phyloP scores from a whole-genome alignment of 345 rosid genomes.

The Leavenworthia alabamica region DNA sequence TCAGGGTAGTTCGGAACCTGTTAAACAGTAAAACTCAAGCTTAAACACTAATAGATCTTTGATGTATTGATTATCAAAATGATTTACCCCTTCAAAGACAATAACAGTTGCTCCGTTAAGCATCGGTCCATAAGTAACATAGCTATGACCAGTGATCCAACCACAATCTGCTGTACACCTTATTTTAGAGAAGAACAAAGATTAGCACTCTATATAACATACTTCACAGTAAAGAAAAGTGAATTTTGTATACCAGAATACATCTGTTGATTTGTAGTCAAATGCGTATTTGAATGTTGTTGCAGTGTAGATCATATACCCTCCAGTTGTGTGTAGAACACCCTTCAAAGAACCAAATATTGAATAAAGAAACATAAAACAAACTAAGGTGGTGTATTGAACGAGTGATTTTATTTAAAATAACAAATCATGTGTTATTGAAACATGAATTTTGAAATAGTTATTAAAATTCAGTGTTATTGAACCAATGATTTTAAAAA shows the following conservation, averaged over 20 bases:
- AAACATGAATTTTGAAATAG: too few relatives aligned
- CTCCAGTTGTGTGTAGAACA: constrained; percentile 96
- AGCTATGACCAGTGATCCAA: constrained; percentile 99
- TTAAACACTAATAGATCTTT: background rate
- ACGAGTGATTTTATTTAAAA: too few relatives aligned
- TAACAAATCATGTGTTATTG: too few relatives aligned
- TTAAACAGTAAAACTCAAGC: background rate
- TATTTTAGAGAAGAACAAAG: constrained; percentile 16
- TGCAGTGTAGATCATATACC: constrained; percentile 94
- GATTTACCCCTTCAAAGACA: constrained; percentile 87
- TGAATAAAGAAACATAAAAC: constrained; percentile 3
- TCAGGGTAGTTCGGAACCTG: constrained; percentile 96
- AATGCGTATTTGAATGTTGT: constrained; percentile 96
- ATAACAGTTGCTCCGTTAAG: constrained; percentile 85
- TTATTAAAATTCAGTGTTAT: too few relatives aligned
- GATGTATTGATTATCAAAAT: background rate
- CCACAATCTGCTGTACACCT: constrained; percentile 99
- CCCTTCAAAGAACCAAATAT: constrained; percentile 49
- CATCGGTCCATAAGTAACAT: constrained; percentile 96
- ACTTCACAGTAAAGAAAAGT: background rate
- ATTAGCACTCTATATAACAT: constrained; percentile 15
- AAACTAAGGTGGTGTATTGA: too few relatives aligned
- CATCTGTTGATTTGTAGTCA: constrained; percentile 84
- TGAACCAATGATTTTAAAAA: too few relatives aligned
- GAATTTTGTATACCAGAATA: constrained; percentile 66